Conservation (phyloP, 2,329 filamentous ascomycete genomes). For the Chaetomiaceae sp. region DNA sequence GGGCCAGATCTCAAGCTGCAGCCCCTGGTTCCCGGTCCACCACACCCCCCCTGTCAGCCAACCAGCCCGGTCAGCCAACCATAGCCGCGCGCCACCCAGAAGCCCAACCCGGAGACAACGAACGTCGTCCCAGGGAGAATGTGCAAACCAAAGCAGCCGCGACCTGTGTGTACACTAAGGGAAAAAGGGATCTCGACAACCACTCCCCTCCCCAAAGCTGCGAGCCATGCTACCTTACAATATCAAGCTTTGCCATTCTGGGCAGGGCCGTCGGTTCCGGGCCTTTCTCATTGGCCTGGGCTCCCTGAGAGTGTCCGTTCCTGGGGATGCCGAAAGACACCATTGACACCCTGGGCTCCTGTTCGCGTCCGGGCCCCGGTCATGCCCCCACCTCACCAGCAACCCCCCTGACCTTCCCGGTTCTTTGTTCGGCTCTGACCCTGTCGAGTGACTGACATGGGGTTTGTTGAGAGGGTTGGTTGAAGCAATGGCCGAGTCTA, state of each 20-base stretch:
- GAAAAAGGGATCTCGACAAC: slow-evolving; percentile 1
- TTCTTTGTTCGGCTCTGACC: slow-evolving; percentile 3
- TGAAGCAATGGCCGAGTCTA: neutral
- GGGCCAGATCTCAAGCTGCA: slow-evolving; percentile 16
- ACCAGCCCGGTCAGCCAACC: slow-evolving; percentile 9
- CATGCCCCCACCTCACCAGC: too few species aligned
- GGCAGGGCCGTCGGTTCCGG: neutral
- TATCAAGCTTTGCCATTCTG: slow-evolving; percentile 8
- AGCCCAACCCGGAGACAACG: slow-evolving; percentile 2
- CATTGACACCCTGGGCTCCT: neutral
- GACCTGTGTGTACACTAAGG: too few species aligned
- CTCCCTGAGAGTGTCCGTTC: neutral
- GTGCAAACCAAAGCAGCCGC: too few species aligned
- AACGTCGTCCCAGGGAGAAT: neutral
- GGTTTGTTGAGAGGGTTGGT: neutral
- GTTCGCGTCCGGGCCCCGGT: neutral
- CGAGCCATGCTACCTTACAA: slow-evolving; percentile 9
- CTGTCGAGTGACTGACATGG: slow-evolving; percentile 3
- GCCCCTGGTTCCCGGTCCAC: too few species aligned
- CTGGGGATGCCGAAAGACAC: neutral
- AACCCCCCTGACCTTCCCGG: too few species aligned
- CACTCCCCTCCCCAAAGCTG: neutral
- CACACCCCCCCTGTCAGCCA: slow-evolving; percentile 16
- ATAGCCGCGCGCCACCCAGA: slow-evolving; percentile 24
- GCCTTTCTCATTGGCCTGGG: slow-evolving; percentile 6